Conservation (phyloP, 2,329 filamentous ascomycete genomes). For the Monilinia laxa region DNA sequence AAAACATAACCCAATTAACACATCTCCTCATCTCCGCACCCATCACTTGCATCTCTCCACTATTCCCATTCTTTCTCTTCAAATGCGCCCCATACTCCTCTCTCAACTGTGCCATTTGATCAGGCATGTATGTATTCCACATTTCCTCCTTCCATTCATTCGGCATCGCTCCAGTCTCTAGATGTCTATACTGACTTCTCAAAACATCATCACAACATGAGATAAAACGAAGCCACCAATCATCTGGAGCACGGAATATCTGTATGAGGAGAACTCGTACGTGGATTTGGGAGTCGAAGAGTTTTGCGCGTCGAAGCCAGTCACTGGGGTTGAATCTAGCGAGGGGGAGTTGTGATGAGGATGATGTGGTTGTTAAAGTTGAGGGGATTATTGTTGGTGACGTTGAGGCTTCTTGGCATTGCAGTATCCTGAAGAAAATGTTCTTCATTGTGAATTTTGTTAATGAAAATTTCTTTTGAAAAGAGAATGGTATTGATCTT, state of each 20-base stretch:
- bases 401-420: too few relatives aligned
- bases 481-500: not conserved
- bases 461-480: not conserved
- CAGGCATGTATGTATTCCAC: not conserved
- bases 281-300: not conserved
- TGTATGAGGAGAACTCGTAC: not conserved
- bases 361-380: not conserved
- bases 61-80: not conserved
- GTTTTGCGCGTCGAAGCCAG: not conserved
- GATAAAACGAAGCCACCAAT: not conserved
- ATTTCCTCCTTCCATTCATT: not conserved
- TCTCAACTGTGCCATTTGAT: not conserved
- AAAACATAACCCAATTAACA: slow-evolving; percentile 4
- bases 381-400: not conserved
- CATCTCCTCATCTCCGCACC: not conserved
- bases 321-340: not conserved
- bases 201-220: not conserved
- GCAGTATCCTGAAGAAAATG: not conserved
- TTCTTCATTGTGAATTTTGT: not conserved
- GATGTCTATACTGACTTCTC: not conserved
- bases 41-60: not conserved
- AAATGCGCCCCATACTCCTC: not conserved
- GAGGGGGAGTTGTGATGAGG: too few relatives aligned
- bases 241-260: not conserved
- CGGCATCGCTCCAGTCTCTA: not conserved